Percentiles rank a stretch among this genome's conserved stretches.
These are phyloP conservation scores for Pseudevernia furfuracea DNA, from an alignment of 495 filamentous ascomycete species.

Conservation along the genomic window DNA sequence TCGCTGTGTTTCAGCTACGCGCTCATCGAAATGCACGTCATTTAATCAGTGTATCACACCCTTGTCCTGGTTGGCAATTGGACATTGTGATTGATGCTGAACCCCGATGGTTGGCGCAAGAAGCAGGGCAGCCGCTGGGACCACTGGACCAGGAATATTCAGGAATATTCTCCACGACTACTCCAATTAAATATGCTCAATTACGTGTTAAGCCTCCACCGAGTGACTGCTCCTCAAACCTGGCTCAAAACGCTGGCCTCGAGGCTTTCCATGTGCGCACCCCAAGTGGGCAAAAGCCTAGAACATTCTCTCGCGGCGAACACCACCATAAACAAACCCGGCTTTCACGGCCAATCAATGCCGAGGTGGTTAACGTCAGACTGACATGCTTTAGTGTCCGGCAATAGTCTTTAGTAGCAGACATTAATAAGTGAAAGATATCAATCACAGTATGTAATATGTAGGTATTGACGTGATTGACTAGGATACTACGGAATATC, in stretches of 20 bases:
- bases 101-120: not conserved
- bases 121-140: not conserved
- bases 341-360: not conserved
- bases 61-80: not conserved
- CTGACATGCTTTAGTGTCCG: constrained; percentile 2
- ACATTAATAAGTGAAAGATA: no score
- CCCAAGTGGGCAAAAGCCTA: constrained; percentile 1
- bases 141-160: no score
- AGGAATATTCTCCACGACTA: no score
- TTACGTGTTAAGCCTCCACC: not conserved
- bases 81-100: no score
- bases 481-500: not conserved
- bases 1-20: not conserved
- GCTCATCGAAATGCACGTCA: not conserved
- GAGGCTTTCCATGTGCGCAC: constrained; percentile 2
- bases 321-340: not conserved
- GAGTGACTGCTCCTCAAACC: not conserved
- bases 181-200: no score
- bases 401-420: not conserved
- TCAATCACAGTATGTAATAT: no score
- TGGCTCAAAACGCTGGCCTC: not conserved
- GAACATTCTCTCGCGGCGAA: not conserved
- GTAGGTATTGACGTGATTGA: no score
- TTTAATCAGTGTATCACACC: not conserved
- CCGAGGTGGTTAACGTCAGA: not conserved